Percentiles rank a stretch among this genome's conserved stretches.
Evolutionary conservation across 257 asterid species (phyloP).

Genomic region (Solanum lycopersicoides): DNA sequence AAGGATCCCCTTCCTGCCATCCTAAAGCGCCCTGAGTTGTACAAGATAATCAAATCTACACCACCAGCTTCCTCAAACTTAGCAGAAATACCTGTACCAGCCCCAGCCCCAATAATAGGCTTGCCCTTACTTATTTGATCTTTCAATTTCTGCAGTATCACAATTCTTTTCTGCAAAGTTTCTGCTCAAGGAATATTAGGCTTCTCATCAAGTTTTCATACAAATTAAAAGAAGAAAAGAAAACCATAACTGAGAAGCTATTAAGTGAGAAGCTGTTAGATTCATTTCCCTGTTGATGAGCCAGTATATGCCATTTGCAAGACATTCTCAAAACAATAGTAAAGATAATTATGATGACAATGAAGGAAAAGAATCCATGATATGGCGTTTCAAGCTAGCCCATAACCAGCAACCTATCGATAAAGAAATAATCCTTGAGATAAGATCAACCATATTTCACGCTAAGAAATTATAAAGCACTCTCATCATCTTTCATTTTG

Average conservation of each 20-base stretch:
- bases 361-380: background rate
- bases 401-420: background rate
- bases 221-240: background rate
- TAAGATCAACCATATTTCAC: background rate
- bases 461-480: background rate
- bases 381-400: background rate
- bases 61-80: slow-evolving; percentile 99
- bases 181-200: slow-evolving; percentile 30
- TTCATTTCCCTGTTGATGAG: background rate
- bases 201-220: background rate
- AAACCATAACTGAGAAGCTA: background rate
- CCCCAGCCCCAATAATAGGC: slow-evolving; percentile 98
- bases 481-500: background rate
- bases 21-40: slow-evolving; percentile 93
- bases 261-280: background rate
- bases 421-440: background rate
- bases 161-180: slow-evolving; percentile 57
- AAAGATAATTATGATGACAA: background rate
- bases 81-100: slow-evolving; percentile 98
- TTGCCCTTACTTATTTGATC: slow-evolving; percentile 57
- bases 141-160: slow-evolving; percentile 50
- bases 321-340: background rate
- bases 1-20: slow-evolving; percentile 99
- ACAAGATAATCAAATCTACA: slow-evolving; percentile 81
- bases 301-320: background rate